Conservation (phyloP, 139 green algal genomes). For the Zygnema cylindricum region DNA sequence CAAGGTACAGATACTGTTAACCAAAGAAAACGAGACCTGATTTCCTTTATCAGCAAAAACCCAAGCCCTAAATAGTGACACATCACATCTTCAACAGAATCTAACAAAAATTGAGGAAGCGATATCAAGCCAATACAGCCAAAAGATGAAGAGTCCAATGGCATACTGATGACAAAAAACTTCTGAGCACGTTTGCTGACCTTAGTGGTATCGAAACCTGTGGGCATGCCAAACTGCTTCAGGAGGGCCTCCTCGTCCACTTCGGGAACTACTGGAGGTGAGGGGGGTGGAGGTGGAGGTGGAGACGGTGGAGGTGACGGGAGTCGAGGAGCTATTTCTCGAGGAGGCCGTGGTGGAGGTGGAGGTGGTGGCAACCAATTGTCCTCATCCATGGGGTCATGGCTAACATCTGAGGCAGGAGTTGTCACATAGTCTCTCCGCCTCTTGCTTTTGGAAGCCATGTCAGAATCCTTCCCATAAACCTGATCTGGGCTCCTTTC, state of each 20-base stretch:
- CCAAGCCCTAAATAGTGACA: too few relatives aligned
- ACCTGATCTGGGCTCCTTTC: neutral
- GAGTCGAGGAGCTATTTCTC: neutral
- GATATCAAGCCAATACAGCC: too few relatives aligned
- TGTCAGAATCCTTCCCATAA: neutral
- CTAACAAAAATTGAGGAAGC: too few relatives aligned
- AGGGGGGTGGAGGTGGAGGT: neutral
- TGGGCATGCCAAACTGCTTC: slow-evolving; percentile 3
- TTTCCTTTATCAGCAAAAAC: too few relatives aligned
- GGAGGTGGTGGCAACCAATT: neutral
- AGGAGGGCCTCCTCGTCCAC: neutral
- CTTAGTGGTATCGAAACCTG: neutral
- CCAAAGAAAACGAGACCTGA: too few relatives aligned
- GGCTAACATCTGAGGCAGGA: too few relatives aligned
- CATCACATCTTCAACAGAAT: too few relatives aligned
- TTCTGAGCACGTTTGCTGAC: neutral
- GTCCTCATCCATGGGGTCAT: neutral
- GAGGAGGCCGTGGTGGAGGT: neutral
- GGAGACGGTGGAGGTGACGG: neutral
- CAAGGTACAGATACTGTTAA: too few relatives aligned
- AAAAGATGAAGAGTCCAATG: too few relatives aligned
- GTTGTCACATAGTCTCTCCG: too few relatives aligned
- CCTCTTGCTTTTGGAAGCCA: neutral
- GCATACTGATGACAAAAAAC: too few relatives aligned
- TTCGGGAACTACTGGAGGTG: neutral